A percentile compares a stretch with the other conserved stretches of the same genome.
phyloP scores from a whole-genome alignment of 257 asterid genomes.

The Nicotiana tabacum region DNA sequence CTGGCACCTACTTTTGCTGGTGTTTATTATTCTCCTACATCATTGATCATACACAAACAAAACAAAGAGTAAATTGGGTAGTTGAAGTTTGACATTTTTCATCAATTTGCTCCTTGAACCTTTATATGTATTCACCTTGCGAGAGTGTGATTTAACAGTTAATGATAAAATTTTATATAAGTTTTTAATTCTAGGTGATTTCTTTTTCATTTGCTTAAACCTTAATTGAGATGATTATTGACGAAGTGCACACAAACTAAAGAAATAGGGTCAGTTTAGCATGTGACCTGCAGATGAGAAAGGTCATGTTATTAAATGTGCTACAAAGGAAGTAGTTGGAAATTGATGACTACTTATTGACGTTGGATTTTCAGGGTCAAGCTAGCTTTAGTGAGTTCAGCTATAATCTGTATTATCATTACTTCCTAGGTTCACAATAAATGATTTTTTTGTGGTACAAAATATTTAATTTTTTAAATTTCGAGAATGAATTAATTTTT shows the following conservation, averaged over 20 bases:
- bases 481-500: too few species aligned
- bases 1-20: slow-evolving; percentile 19
- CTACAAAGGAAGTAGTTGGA: not conserved
- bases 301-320: not conserved
- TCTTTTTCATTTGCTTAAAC: not conserved
- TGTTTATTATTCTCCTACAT: not conserved
- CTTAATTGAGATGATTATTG: too few species aligned
- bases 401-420: too few species aligned
- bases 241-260: too few species aligned
- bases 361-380: not conserved
- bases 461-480: too few species aligned
- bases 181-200: not conserved
- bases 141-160: too few species aligned
- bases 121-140: too few species aligned
- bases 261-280: not conserved
- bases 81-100: slow-evolving; percentile 8
- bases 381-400: not conserved
- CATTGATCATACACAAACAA: not conserved
- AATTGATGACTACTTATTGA: not conserved
- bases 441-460: too few species aligned
- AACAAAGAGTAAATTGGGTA: slow-evolving; percentile 6
- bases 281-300: not conserved
- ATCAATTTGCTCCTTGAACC: not conserved
- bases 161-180: not conserved
- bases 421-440: too few species aligned